phyloP scores from a whole-genome alignment of 208 protist genomes.

The Wallacemonas sp. region DNA sequence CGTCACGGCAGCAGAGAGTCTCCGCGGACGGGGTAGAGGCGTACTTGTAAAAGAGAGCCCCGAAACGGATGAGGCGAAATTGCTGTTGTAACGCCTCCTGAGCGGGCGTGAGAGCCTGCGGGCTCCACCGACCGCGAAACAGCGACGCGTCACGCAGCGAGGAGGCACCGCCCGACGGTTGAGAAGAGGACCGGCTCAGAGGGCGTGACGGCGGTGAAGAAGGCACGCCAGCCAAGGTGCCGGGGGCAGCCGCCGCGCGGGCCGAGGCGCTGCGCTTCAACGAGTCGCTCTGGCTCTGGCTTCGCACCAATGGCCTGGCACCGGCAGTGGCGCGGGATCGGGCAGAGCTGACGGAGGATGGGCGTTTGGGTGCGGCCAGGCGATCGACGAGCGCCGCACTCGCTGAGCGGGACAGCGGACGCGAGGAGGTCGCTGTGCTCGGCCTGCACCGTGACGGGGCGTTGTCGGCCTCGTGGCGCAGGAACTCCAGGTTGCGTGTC shows the following conservation, averaged over 20 bases:
- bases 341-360: too few species aligned
- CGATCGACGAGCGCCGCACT: neutral
- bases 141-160: neutral
- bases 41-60: slow-evolving; percentile 87
- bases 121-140: slow-evolving; percentile 3
- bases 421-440: neutral
- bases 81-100: slow-evolving; percentile 20
- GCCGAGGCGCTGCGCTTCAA: neutral
- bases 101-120: neutral
- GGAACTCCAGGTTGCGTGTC: slow-evolving; percentile 20
- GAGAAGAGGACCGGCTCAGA: neutral
- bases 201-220: neutral
- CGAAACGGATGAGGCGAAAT: slow-evolving; percentile 52
- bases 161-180: neutral
- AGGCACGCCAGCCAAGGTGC: too few species aligned
- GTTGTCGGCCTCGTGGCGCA: slow-evolving; percentile 26
- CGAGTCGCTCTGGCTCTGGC: neutral
- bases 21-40: slow-evolving; percentile 23
- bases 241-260: neutral
- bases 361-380: neutral
- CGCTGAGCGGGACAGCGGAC: neutral
- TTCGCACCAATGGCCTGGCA: neutral
- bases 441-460: neutral
- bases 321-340: neutral
- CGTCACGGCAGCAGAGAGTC: slow-evolving; percentile 35